These are phyloP conservation scores for Lodderomyces parapsilosis DNA, from an alignment of 1,139 yeast species.

Conservation along the genomic window DNA sequence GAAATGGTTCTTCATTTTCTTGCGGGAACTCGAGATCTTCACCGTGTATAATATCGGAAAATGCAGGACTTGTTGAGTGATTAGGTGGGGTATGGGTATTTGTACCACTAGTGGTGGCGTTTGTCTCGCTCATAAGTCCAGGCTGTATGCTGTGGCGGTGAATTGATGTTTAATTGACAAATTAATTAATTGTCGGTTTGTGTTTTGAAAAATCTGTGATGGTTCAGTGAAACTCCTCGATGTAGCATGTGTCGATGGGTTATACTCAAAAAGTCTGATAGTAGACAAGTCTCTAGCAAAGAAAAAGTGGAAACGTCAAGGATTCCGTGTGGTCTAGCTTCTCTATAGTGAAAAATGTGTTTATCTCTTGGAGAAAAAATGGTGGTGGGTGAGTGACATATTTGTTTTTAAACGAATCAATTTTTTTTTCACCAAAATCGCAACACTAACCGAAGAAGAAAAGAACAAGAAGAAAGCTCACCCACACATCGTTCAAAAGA, in stretches of 20 bases:
- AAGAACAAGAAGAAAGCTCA: no score
- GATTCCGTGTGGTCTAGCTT: not conserved
- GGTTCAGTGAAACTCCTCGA: not conserved
- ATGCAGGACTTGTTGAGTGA: constrained; percentile 19
- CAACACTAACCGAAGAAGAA: no score
- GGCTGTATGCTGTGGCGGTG: not conserved
- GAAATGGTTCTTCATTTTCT: constrained; percentile 20
- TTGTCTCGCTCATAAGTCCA: constrained; percentile 1
- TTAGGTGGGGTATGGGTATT: not conserved
- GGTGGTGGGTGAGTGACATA: no score
- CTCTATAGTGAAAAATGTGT: no score
- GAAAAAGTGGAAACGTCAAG: not conserved
- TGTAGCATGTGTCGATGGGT: not conserved
- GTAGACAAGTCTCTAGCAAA: not conserved
- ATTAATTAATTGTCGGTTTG: not conserved
- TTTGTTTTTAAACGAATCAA: no score
- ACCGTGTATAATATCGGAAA: constrained; percentile 41
- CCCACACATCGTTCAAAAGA: no score
- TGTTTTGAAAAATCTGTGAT: not conserved
- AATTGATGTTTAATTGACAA: not conserved
- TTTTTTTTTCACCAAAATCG: no score
- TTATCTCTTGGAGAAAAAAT: no score
- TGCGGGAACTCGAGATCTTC: constrained; percentile 39
- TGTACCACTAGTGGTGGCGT: constrained; percentile 4
- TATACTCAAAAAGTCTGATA: not conserved